A percentile compares a stretch with the other conserved stretches of the same genome.
Evolutionary conservation across 495 filamentous ascomycete genomes (phyloP).

Genomic region (Hypoxylon rickii): DNA sequence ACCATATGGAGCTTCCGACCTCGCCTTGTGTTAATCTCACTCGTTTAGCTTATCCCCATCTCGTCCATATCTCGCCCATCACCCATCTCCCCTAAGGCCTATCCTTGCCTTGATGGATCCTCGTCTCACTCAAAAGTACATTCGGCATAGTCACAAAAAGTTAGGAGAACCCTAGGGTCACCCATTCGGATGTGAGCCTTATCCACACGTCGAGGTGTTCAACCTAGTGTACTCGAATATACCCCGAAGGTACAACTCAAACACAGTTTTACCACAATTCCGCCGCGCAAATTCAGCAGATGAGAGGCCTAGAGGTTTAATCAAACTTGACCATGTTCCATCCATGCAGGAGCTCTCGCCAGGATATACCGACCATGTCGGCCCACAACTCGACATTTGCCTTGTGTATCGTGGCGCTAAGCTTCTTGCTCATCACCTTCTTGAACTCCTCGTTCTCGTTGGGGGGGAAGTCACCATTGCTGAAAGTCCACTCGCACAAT

Average conservation of each 20-base stretch:
- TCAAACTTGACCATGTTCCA: slow-evolving; percentile 33
- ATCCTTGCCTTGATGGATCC: background rate
- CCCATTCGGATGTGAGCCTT: too few species aligned
- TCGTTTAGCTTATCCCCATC: background rate
- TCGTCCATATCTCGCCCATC: background rate
- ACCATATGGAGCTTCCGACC: too few species aligned
- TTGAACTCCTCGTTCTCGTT: slow-evolving; percentile 14
- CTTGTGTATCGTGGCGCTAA: slow-evolving; percentile 8
- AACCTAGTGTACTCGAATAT: too few species aligned
- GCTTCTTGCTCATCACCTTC: slow-evolving; percentile 23
- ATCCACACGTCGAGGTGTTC: too few species aligned
- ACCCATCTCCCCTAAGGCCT: background rate
- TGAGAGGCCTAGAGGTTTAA: background rate
- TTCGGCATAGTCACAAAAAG: too few species aligned
- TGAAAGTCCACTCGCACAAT: slow-evolving; percentile 26
- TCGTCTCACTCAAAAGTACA: background rate
- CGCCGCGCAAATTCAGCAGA: too few species aligned
- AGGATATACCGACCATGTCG: slow-evolving; percentile 22
- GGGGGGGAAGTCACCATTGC: slow-evolving; percentile 2
- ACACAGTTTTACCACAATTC: too few species aligned
- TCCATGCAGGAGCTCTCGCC: slow-evolving; percentile 32
- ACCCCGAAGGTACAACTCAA: too few species aligned
- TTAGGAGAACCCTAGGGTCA: too few species aligned
- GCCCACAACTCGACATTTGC: slow-evolving; percentile 27
- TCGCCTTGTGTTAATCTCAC: too few species aligned